A percentile compares a stretch with the other conserved stretches of the same genome.
phyloP scores from a whole-genome alignment of 2,329 filamentous ascomycete genomes.

The Periconia sp. region DNA sequence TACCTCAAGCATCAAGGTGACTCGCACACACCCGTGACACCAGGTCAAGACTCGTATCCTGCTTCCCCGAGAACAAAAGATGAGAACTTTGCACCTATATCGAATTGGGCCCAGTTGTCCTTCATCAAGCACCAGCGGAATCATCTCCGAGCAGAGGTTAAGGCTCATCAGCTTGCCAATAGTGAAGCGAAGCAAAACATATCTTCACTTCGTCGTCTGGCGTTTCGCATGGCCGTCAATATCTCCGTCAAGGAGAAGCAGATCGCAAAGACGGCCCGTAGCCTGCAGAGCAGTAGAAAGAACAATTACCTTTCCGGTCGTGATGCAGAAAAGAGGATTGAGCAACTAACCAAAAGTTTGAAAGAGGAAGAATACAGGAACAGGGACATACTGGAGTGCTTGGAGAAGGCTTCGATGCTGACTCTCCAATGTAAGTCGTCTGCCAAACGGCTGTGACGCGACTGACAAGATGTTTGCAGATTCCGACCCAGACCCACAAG shows the following conservation, averaged over 20 bases:
- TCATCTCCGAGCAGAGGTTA: conserved; percentile 34
- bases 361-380: conserved; percentile 39
- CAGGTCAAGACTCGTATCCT: conserved; percentile 8
- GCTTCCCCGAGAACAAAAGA: conserved; percentile 17
- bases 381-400: conserved; percentile 38
- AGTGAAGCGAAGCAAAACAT: conserved; percentile 39
- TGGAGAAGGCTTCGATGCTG: conserved; percentile 40
- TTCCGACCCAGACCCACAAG: conserved; percentile 22
- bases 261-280: conserved; percentile 36
- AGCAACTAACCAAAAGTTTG: conserved; percentile 32
- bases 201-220: conserved; percentile 36
- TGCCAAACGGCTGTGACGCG: not conserved
- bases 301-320: conserved; percentile 33
- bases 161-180: conserved; percentile 34
- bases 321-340: conserved; percentile 37
- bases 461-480: conserved; percentile 20
- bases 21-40: conserved; percentile 3
- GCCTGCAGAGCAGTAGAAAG: conserved; percentile 33
- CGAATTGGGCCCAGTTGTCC: conserved; percentile 41
- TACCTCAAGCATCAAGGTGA: conserved; percentile 15
- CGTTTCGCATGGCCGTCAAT: conserved; percentile 42
- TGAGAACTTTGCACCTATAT: conserved; percentile 28
- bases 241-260: conserved; percentile 44
- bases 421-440: conserved; percentile 38
- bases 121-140: conserved; percentile 40